These are phyloP conservation scores for Fraxinus latifolia DNA, from an alignment of 305 asterid genomes.

Conservation along the genomic window DNA sequence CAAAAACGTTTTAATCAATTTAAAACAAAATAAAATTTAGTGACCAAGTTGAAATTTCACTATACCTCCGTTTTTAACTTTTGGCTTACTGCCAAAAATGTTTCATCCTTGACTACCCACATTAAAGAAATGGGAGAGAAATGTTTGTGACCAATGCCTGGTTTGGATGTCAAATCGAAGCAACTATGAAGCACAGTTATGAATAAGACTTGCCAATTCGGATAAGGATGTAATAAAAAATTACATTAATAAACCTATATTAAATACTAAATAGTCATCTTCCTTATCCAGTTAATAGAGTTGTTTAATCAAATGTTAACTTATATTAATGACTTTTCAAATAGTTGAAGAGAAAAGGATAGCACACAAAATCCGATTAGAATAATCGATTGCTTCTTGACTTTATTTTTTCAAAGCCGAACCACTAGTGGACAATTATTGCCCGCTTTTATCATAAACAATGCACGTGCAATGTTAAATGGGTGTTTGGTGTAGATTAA, in stretches of 20 bases:
- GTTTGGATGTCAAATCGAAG: background rate
- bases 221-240: background rate
- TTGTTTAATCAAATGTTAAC: background rate
- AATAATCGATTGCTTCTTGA: background rate
- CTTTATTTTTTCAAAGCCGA: background rate
- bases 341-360: background rate
- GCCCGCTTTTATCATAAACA: background rate
- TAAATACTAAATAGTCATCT: background rate
- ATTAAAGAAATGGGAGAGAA: background rate
- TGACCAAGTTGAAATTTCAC: no score
- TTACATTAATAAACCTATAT: background rate
- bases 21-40: no score
- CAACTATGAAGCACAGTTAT: background rate
- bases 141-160: background rate
- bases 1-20: no score
- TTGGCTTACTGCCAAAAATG: no score
- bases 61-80: no score
- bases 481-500: no score
- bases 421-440: background rate
- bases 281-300: background rate
- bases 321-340: background rate
- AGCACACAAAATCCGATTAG: background rate
- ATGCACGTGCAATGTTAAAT: background rate
- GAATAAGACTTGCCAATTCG: background rate
- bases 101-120: background rate